A percentile compares a stretch with the other conserved stretches of the same genome.
Conservation (phyloP, 2,329 filamentous ascomycete species). For the Neofusicoccum umdonicola region DNA sequence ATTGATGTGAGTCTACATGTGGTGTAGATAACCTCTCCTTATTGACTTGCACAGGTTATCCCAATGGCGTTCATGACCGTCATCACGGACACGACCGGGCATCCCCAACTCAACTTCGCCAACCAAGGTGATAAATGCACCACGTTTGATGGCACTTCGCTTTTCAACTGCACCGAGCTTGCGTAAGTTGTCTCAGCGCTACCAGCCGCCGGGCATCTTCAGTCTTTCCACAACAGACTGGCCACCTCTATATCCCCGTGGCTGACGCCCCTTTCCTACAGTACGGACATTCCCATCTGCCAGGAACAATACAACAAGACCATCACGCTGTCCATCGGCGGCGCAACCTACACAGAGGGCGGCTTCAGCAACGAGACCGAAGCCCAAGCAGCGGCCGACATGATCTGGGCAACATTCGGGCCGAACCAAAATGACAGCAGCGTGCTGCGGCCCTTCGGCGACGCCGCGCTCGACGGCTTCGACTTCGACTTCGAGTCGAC, state of each 20-base stretch:
- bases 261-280: slow-evolving; percentile 21
- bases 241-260: neutral
- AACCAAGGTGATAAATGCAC: slow-evolving; percentile 63
- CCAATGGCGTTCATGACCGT: slow-evolving; percentile 62
- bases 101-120: slow-evolving; percentile 61
- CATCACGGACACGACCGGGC: slow-evolving; percentile 51
- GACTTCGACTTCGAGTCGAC: slow-evolving; percentile 71
- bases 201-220: too few species aligned
- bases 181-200: slow-evolving; percentile 48
- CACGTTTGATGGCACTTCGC: slow-evolving; percentile 55
- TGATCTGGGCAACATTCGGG: slow-evolving; percentile 71
- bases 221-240: too few species aligned
- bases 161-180: slow-evolving; percentile 63
- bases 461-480: slow-evolving; percentile 67
- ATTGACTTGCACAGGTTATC: slow-evolving; percentile 47
- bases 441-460: slow-evolving; percentile 64
- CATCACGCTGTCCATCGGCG: slow-evolving; percentile 69
- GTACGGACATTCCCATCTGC: slow-evolving; percentile 55
- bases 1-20: slow-evolving; percentile 35
- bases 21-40: neutral
- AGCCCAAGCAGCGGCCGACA: slow-evolving; percentile 50
- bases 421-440: slow-evolving; percentile 45
- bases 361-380: slow-evolving; percentile 50
- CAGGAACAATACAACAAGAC: slow-evolving; percentile 64
- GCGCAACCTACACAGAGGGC: slow-evolving; percentile 67